Conservation (phyloP, 1,139 yeast genomes). For the Saccharomyces hybrid region DNA sequence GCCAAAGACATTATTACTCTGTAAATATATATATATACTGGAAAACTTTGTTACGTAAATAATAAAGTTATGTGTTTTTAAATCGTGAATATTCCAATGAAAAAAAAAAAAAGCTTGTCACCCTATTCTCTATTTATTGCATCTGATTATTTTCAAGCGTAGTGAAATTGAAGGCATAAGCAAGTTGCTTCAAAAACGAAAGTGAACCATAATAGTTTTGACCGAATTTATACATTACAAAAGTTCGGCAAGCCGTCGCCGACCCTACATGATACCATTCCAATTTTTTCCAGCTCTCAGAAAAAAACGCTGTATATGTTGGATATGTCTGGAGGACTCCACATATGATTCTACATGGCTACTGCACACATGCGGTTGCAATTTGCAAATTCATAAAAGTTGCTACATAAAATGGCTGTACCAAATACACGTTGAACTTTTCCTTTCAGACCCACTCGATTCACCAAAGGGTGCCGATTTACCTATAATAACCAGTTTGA, state of each 20-base stretch:
- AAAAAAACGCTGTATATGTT: conserved; percentile 10
- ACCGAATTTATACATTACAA: too few relatives aligned
- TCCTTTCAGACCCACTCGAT: neutral
- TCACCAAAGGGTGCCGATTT: neutral
- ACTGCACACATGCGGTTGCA: conserved; percentile 19
- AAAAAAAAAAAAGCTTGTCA: neutral
- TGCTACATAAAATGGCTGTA: conserved; percentile 17
- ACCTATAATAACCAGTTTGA: neutral
- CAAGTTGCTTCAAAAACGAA: neutral
- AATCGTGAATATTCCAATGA: neutral
- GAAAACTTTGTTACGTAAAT: neutral
- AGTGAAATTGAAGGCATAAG: neutral
- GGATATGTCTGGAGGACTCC: conserved; percentile 21
- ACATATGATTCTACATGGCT: conserved; percentile 11
- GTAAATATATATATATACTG: neutral
- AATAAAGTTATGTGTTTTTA: neutral
- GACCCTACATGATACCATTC: neutral
- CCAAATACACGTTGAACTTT: conserved; percentile 7
- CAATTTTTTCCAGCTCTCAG: conserved; percentile 3
- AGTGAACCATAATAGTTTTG: neutral
- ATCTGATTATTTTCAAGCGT: neutral
- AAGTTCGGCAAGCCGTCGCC: too few relatives aligned
- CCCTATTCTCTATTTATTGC: neutral
- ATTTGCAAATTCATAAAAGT: conserved; percentile 18
- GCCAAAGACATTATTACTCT: neutral